Evolutionary conservation across 352 stramenopile genomes (phyloP).

Genomic region (Globisporangium polare): DNA sequence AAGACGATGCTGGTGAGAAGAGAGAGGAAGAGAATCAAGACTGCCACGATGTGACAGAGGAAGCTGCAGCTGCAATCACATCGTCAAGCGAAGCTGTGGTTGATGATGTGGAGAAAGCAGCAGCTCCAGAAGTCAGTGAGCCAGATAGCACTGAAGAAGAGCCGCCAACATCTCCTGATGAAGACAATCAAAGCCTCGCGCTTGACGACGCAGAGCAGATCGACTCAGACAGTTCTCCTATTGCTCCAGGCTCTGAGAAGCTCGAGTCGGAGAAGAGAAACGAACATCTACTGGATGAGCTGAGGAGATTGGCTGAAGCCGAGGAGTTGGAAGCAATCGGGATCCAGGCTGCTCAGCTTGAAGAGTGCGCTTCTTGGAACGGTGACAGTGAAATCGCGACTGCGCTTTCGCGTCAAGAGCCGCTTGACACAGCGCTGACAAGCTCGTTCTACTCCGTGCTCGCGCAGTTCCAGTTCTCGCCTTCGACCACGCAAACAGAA

Average conservation of each 20-base stretch:
- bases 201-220: neutral
- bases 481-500: constrained; percentile 6
- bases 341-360: constrained; percentile 15
- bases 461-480: constrained; percentile 25
- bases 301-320: constrained; percentile 20
- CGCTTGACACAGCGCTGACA: constrained; percentile 20
- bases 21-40: constrained; percentile 12
- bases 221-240: neutral
- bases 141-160: neutral
- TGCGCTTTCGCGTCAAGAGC: constrained; percentile 13
- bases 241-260: neutral
- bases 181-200: neutral
- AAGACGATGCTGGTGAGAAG: constrained; percentile 22
- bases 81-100: neutral
- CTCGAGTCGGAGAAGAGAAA: neutral
- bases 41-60: neutral
- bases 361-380: constrained; percentile 20
- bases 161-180: neutral
- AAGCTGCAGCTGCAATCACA: neutral
- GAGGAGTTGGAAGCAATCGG: constrained; percentile 23
- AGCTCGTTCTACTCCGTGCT: constrained; percentile 29
- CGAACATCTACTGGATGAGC: constrained; percentile 13
- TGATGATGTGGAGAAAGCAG: neutral
- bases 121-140: neutral
- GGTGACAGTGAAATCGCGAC: constrained; percentile 11